Conservation (phyloP, 108 stramenopile genomes). For the Heterococcus sp. region DNA sequence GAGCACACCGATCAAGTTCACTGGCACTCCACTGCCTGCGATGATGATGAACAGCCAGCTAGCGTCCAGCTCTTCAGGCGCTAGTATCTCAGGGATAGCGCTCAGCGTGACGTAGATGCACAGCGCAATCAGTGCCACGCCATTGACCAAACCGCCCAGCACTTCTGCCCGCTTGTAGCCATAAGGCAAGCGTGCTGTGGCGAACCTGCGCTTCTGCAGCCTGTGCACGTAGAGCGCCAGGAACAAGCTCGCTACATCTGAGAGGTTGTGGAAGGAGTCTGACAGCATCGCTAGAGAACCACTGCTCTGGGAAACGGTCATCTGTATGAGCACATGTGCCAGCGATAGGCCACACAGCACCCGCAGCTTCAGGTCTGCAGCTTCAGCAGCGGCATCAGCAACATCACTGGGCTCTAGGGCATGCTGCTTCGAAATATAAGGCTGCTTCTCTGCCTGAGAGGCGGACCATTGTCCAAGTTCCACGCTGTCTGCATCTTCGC, state of each 20-base stretch:
- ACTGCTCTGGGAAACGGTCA: conserved; percentile 2
- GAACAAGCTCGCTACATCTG: conserved; percentile 24
- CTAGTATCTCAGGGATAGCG: conserved; percentile 15
- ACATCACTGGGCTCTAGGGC: no score
- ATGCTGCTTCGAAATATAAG: no score
- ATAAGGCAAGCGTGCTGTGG: conserved; percentile 9
- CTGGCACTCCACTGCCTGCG: conserved; percentile 13
- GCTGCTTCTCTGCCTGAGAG: no score
- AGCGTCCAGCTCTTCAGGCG: not conserved
- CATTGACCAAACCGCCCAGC: conserved; percentile 35
- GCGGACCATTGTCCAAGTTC: no score
- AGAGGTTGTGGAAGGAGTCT: conserved; percentile 45
- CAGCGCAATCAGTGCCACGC: conserved; percentile 29
- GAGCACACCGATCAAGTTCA: conserved; percentile 24
- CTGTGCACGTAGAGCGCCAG: conserved; percentile 36
- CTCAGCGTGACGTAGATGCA: conserved; percentile 12
- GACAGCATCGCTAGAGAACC: conserved; percentile 32
- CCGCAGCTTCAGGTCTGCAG: not conserved
- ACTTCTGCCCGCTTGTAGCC: conserved; percentile 44
- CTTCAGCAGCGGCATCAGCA: no score
- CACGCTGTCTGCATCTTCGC: no score
- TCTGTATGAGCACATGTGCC: conserved; percentile 19
- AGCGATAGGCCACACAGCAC: conserved; percentile 4
- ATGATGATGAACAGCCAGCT: conserved; percentile 12
- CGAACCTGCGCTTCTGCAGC: not conserved